These are phyloP conservation scores for Acer campestre DNA, from an alignment of 345 rosid species.

Conservation along the genomic window DNA sequence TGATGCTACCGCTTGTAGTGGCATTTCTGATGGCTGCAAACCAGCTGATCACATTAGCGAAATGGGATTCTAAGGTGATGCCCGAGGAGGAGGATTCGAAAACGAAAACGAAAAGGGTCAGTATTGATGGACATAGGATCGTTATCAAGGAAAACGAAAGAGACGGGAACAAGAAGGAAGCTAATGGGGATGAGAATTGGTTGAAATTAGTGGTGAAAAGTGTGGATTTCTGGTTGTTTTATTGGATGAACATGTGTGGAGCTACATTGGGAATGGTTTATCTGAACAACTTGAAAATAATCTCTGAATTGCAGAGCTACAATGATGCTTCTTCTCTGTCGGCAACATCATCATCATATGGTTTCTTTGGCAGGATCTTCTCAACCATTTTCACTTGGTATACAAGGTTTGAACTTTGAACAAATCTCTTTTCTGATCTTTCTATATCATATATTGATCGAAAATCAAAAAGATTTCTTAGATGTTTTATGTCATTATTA, in stretches of 20 bases:
- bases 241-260: conserved; percentile 30
- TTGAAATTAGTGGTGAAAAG: conserved; percentile 24
- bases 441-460: background rate
- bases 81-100: background rate
- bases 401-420: conserved; percentile 21
- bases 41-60: background rate
- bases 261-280: conserved; percentile 42
- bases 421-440: background rate
- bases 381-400: conserved; percentile 20
- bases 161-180: conserved; percentile 5
- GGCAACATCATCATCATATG: conserved; percentile 34
- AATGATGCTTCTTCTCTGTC: conserved; percentile 21
- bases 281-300: conserved; percentile 40
- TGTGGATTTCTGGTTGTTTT: conserved; percentile 41
- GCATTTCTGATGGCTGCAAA: conserved; percentile 22
- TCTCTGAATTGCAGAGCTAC: conserved; percentile 34
- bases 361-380: conserved; percentile 38
- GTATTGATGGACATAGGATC: background rate
- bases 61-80: background rate
- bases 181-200: conserved; percentile 9
- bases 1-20: conserved; percentile 27
- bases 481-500: too few species aligned
- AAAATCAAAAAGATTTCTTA: too few species aligned
- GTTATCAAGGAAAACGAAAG: background rate
- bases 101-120: background rate